Evolutionary conservation across 176 grass and related monocot species (phyloP).

Genomic region (Oryza glumipatula): DNA sequence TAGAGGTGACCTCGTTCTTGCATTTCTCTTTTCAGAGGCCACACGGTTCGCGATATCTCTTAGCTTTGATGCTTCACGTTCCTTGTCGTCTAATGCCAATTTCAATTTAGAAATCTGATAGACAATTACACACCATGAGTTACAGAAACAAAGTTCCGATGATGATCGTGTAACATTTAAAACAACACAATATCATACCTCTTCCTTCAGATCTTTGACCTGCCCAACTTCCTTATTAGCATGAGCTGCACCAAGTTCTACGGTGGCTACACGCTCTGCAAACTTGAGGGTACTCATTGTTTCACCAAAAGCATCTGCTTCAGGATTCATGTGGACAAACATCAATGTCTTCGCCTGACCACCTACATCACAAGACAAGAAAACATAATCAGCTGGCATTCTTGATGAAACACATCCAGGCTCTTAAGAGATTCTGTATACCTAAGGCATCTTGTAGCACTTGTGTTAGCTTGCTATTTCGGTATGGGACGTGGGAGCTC

Average conservation of each 20-base stretch:
- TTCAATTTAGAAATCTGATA: conserved; percentile 69
- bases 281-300: conserved; percentile 92
- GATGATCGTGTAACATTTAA: background rate
- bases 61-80: conserved; percentile 50
- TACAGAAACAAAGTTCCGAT: background rate
- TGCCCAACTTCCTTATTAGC: conserved; percentile 76
- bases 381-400: conserved; percentile 4
- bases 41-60: conserved; percentile 49
- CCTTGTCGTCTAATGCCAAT: conserved; percentile 68
- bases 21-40: conserved; percentile 49
- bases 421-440: conserved; percentile 30
- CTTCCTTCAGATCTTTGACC: conserved; percentile 84
- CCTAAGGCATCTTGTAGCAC: conserved; percentile 86
- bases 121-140: conserved; percentile 11
- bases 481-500: conserved; percentile 80
- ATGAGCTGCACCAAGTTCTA: conserved; percentile 74
- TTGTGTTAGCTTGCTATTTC: conserved; percentile 95
- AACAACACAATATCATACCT: conserved; percentile 52
- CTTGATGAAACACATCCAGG: background rate
- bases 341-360: conserved; percentile 96
- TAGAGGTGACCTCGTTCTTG: conserved; percentile 56
- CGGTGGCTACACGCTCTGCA: conserved; percentile 73
- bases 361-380: conserved; percentile 51
- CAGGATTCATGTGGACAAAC: conserved; percentile 91
- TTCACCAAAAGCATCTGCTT: conserved; percentile 75